These are phyloP conservation scores for Sclerotinia borealis DNA, from an alignment of 2,329 filamentous ascomycete species.

Conservation along the genomic window DNA sequence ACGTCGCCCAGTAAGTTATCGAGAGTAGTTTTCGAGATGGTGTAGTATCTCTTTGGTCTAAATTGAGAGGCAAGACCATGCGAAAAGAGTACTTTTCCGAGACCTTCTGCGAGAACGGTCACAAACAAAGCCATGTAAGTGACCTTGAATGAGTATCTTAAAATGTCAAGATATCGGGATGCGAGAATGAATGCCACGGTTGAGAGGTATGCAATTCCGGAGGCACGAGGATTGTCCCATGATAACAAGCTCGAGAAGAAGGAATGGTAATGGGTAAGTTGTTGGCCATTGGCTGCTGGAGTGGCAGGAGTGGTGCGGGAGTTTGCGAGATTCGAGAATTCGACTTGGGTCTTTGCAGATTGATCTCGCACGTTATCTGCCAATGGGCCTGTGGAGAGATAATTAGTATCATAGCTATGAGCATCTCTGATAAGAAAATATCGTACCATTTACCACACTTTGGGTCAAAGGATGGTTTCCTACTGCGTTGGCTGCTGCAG, in stretches of 20 bases:
- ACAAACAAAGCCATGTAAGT: constrained; percentile 57
- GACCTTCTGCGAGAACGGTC: constrained; percentile 54
- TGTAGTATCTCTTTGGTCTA: constrained; percentile 62
- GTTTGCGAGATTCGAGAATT: constrained; percentile 53
- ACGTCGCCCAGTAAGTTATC: constrained; percentile 56
- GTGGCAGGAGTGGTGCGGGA: constrained; percentile 48
- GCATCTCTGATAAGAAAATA: constrained; percentile 3
- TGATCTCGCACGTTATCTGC: constrained; percentile 54
- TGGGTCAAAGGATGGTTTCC: constrained; percentile 32
- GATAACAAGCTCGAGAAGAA: constrained; percentile 64
- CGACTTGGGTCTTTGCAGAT: constrained; percentile 46
- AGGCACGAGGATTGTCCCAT: constrained; percentile 63
- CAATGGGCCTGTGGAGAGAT: constrained; percentile 44
- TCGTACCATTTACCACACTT: constrained; percentile 29
- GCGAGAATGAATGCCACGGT: constrained; percentile 55
- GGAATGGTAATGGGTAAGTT: constrained; percentile 63
- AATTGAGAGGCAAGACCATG: constrained; percentile 59
- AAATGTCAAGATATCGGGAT: constrained; percentile 58
- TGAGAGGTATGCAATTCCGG: constrained; percentile 56
- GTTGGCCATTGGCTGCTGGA: constrained; percentile 54
- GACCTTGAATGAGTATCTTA: constrained; percentile 60
- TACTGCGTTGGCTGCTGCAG: constrained; percentile 30
- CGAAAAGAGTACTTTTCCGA: constrained; percentile 55
- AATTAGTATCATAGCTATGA: constrained; percentile 6
- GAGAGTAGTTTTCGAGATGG: constrained; percentile 55